phyloP scores from a whole-genome alignment of 2,329 filamentous ascomycete genomes.

The Verticillium albo-atrum region DNA sequence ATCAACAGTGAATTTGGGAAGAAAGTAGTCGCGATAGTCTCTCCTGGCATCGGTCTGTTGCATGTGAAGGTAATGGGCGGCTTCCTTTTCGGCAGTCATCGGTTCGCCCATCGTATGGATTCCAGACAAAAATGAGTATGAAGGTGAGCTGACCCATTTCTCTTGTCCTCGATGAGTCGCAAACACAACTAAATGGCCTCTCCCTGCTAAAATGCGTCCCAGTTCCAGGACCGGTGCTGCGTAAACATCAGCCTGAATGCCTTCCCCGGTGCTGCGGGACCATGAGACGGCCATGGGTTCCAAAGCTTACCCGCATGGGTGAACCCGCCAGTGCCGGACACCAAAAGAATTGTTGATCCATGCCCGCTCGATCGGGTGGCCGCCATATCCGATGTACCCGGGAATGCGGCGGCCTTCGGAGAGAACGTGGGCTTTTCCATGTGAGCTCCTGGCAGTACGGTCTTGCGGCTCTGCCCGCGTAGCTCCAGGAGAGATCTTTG shows the following conservation, averaged over 20 bases:
- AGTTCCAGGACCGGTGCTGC: slow-evolving; percentile 19
- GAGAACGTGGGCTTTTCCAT: no score
- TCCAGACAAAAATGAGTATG: background rate
- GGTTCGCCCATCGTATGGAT: slow-evolving; percentile 18
- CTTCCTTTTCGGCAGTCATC: slow-evolving; percentile 19
- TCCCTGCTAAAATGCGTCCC: slow-evolving; percentile 2
- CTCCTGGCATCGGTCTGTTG: slow-evolving; percentile 24
- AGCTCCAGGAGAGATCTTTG: no score
- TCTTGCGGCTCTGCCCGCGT: background rate
- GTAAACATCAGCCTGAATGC: slow-evolving; percentile 5
- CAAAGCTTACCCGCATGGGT: slow-evolving; percentile 24
- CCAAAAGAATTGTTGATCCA: slow-evolving; percentile 19
- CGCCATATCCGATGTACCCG: background rate
- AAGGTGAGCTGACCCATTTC: background rate
- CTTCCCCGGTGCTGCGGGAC: slow-evolving; percentile 16
- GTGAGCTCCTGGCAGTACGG: background rate
- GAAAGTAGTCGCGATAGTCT: slow-evolving; percentile 24
- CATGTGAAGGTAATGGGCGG: slow-evolving; percentile 29
- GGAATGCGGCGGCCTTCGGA: background rate
- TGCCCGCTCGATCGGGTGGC: background rate
- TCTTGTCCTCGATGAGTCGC: background rate
- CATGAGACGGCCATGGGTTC: slow-evolving; percentile 29
- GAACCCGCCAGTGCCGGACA: slow-evolving; percentile 29
- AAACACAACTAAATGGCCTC: slow-evolving; percentile 1
- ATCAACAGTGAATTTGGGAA: slow-evolving; percentile 32